phyloP scores from a whole-genome alignment of 176 grass and related monocot genomes.

The Coix lacrymajobi region DNA sequence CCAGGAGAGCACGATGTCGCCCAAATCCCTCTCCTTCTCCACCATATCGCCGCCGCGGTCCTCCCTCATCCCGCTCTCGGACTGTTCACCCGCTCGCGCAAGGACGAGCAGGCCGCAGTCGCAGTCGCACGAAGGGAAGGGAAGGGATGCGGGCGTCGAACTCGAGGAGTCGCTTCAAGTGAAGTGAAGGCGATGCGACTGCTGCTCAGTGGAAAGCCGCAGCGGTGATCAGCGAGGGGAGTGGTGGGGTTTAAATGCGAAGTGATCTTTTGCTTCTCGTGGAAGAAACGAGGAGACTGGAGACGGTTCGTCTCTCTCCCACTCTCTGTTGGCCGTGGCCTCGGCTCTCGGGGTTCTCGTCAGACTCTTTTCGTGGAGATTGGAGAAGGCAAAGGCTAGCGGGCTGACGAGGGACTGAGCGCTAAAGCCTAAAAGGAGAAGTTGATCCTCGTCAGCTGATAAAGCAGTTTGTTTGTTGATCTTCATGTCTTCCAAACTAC shows the following conservation, averaged over 20 bases:
- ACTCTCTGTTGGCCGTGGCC: background rate
- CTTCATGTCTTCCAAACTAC: background rate
- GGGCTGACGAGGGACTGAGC: background rate
- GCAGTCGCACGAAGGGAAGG: background rate
- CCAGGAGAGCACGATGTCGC: constrained; percentile 54
- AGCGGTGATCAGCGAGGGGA: background rate
- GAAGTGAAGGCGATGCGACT: background rate
- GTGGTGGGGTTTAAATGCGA: background rate
- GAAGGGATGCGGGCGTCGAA: background rate
- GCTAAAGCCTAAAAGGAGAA: too few relatives aligned
- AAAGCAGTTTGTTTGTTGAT: background rate
- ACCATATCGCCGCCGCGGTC: background rate
- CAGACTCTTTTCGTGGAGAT: background rate
- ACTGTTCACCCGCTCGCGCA: background rate
- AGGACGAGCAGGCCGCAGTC: background rate
- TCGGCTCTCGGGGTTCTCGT: background rate
- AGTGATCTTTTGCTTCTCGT: background rate
- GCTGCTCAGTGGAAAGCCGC: background rate
- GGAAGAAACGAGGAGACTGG: background rate
- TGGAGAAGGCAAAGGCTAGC: background rate
- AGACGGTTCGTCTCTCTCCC: background rate
- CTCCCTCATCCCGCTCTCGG: background rate
- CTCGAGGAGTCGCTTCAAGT: background rate
- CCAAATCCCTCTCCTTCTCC: constrained; percentile 35
- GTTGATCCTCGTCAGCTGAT: too few relatives aligned